Base-by-base conservation (phyloP, 2,329 filamentous ascomycete genomes). In the Microdochium nivale region DNA sequence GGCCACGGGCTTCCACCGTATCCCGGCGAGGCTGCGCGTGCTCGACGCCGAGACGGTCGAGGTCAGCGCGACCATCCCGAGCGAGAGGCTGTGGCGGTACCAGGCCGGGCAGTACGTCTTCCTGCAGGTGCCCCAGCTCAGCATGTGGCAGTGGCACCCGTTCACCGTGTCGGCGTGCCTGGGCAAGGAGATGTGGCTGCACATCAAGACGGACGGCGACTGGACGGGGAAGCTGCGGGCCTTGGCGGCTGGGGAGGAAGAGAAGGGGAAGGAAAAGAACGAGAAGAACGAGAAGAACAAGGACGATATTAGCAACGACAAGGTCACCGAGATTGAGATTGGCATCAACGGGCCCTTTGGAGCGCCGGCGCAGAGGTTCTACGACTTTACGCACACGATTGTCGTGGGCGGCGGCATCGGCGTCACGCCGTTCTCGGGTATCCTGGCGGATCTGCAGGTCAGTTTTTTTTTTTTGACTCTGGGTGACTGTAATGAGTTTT, bases 191-290 rank as follows among this genome's bases (percentile, higher is more conserved):
- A 71, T 82, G 64, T 73, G 74, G 60, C 60, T 82, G 0, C 78
- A 81, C 56, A 80, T 82, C 66, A 81, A 81, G 59, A 76, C 74
- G 2, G 77, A 80, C 47, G 79, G 79, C 0, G 71, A 81, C 60
- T 82, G 78, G 78, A 81, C 78, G 0, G 64, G 65, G 3, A 65
- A 63, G 47, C 65, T 81, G 1, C 69, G 72, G 10, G 62, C 70
- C 1, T 58, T 79, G 3, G 72, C 69, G 0, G 66, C 67, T 2
- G 63, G 67, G 2, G 56, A 58, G 2, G 63, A 66, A 1, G 57
- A 59, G 2, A 23, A 44, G 40, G 23, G 23, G 21, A 5, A 44
- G 13, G 23, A 44, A 13, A 44, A 21, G 40, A 23, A 24, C 23
- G 40, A 66, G 2, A 57, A 59, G 3, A 44, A 44, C 16, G 23